Percentiles rank a stretch among this genome's conserved stretches.
These are phyloP conservation scores for Dothistroma septosporum DNA, from an alignment of 2,329 filamentous ascomycete species.

Conservation along the genomic window DNA sequence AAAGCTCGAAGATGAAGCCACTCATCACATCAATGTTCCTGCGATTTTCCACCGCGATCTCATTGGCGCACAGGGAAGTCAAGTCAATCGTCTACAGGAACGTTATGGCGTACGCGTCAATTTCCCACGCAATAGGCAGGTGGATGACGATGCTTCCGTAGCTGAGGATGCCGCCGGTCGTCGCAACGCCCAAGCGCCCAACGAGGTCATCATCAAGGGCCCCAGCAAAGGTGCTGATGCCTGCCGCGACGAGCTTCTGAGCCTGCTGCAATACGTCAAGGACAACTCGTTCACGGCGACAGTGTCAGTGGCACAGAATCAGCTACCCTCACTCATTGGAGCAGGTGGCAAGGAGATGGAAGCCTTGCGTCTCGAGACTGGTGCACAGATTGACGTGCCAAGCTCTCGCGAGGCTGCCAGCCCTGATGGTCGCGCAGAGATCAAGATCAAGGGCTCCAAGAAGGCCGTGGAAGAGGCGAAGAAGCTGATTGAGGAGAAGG, in stretches of 20 bases:
- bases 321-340: slow-evolving; percentile 90
- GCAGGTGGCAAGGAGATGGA: slow-evolving; percentile 88
- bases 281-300: slow-evolving; percentile 79
- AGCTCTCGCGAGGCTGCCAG: slow-evolving; percentile 67
- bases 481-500: slow-evolving; percentile 83
- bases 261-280: slow-evolving; percentile 80
- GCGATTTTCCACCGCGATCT: slow-evolving; percentile 91
- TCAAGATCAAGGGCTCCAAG: slow-evolving; percentile 89
- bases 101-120: slow-evolving; percentile 93
- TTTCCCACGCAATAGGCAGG: slow-evolving; percentile 68
- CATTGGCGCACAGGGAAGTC: slow-evolving; percentile 80
- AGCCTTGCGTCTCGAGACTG: slow-evolving; percentile 75
- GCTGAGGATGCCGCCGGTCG: slow-evolving; percentile 62
- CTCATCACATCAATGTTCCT: slow-evolving; percentile 81
- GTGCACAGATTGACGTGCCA: slow-evolving; percentile 88
- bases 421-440: slow-evolving; percentile 68
- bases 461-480: slow-evolving; percentile 85
- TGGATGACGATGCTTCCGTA: slow-evolving; percentile 64
- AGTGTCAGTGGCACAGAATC: slow-evolving; percentile 82
- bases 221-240: slow-evolving; percentile 90
- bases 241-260: slow-evolving; percentile 85
- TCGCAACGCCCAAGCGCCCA: slow-evolving; percentile 65
- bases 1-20: slow-evolving; percentile 86
- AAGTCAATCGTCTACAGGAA: slow-evolving; percentile 87
- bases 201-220: slow-evolving; percentile 87